These are phyloP conservation scores for Schwanniomyces yamadae DNA, from an alignment of 805 yeast species.

Conservation along the genomic window DNA sequence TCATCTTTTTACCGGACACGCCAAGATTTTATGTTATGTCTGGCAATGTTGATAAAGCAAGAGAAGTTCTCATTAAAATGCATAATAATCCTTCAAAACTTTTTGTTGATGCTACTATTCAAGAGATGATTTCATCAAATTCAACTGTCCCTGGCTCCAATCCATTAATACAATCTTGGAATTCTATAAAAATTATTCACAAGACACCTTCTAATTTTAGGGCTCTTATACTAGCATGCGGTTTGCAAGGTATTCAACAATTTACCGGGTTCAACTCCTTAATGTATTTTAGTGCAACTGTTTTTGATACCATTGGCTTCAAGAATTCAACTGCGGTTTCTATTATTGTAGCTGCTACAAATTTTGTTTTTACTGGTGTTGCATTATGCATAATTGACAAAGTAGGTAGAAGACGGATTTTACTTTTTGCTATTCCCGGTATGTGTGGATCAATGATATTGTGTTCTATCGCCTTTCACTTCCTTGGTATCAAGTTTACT, in stretches of 20 bases:
- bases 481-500: constrained; percentile 59
- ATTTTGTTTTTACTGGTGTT: constrained; percentile 80
- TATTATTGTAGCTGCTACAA: constrained; percentile 89
- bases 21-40: constrained; percentile 85
- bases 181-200: constrained; percentile 63
- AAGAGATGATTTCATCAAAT: constrained; percentile 55
- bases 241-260: constrained; percentile 94
- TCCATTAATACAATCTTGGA: constrained; percentile 52
- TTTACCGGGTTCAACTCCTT: constrained; percentile 95
- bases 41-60: constrained; percentile 64
- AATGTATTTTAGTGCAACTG: constrained; percentile 92
- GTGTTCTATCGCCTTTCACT: constrained; percentile 91
- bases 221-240: constrained; percentile 88
- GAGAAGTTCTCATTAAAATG: constrained; percentile 58
- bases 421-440: constrained; percentile 78
- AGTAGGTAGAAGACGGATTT: constrained; percentile 83
- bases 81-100: constrained; percentile 64
- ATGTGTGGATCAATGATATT: constrained; percentile 76
- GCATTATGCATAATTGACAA: constrained; percentile 86
- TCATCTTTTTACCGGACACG: constrained; percentile 89
- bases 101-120: constrained; percentile 63
- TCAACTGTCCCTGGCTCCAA: constrained; percentile 40
- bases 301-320: constrained; percentile 89
- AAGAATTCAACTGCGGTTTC: constrained; percentile 91
- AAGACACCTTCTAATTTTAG: constrained; percentile 76